A percentile compares a stretch with the other conserved stretches of the same genome.
Conservation (phyloP, 768 basidiomycete genomes). For the Sporobolomyces phaffii region DNA sequence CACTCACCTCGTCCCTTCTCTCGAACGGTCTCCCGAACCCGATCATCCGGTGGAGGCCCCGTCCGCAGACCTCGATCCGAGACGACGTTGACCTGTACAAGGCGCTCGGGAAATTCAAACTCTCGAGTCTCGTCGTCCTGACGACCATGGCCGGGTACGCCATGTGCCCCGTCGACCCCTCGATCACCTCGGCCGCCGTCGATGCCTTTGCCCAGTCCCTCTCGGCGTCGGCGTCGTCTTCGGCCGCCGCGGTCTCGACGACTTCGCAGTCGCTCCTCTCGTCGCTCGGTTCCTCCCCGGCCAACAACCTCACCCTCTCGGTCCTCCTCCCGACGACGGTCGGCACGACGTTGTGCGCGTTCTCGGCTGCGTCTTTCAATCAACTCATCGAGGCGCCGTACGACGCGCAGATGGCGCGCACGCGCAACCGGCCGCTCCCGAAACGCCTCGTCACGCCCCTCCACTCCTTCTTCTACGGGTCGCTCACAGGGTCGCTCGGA, state of each 20-base stretch:
- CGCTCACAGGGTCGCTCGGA: conserved; percentile 69
- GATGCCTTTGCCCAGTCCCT: conserved; percentile 40
- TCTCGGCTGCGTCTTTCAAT: conserved; percentile 89
- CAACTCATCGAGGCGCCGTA: conserved; percentile 91
- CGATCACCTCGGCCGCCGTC: conserved; percentile 44
- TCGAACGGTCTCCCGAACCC: conserved; percentile 37
- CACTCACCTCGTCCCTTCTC: conserved; percentile 29
- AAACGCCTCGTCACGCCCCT: conserved; percentile 73
- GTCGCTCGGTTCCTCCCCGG: conserved; percentile 4
- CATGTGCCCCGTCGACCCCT: conserved; percentile 77
- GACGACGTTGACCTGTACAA: conserved; percentile 37
- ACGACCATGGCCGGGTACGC: conserved; percentile 90
- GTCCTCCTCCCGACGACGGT: conserved; percentile 77
- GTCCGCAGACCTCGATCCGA: conserved; percentile 9
- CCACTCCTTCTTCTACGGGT: conserved; percentile 75
- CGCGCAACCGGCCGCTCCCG: conserved; percentile 78
- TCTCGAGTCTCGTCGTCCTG: conserved; percentile 76
- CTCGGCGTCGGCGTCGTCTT: conserved; percentile 16
- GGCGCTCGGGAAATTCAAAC: conserved; percentile 46
- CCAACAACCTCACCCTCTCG: conserved; percentile 52
- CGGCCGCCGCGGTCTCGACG: neutral
- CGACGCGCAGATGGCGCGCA: conserved; percentile 93
- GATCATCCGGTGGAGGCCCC: conserved; percentile 31
- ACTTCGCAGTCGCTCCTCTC: neutral
- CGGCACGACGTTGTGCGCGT: conserved; percentile 83